A percentile compares a stretch with the other conserved stretches of the same genome.
Evolutionary conservation across 2,329 filamentous ascomycete species (phyloP).

Genomic region (Cladobotryum mycophilum): DNA sequence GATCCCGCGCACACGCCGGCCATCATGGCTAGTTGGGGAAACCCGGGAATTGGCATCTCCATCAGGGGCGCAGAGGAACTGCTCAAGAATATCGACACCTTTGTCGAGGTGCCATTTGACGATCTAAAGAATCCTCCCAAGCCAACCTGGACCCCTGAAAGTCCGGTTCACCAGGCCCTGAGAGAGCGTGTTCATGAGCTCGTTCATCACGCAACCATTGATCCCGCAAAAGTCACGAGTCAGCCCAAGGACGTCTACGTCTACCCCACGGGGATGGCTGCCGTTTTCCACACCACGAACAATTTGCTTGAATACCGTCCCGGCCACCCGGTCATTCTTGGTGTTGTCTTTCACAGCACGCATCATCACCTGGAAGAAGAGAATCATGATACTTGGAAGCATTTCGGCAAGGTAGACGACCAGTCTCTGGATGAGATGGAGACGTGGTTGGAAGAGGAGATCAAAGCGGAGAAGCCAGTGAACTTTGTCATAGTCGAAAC

Average conservation of each 20-base stretch:
- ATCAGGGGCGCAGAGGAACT: conserved; percentile 40
- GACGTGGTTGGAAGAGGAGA: conserved; percentile 35
- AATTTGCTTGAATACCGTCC: conserved; percentile 30
- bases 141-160: conserved; percentile 35
- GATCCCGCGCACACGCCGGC: conserved; percentile 29
- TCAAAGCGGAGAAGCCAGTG: conserved; percentile 31
- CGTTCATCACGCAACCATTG: conserved; percentile 34
- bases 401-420: conserved; percentile 39
- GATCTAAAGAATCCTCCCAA: conserved; percentile 18
- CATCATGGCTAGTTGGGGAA: conserved; percentile 39
- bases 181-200: conserved; percentile 36
- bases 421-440: conserved; percentile 40
- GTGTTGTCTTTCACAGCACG: conserved; percentile 46
- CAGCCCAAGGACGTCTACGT: conserved; percentile 40
- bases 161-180: conserved; percentile 31
- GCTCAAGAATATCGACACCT: conserved; percentile 28
- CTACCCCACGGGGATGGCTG: conserved; percentile 49
- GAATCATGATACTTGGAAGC: conserved; percentile 36
- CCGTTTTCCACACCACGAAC: conserved; percentile 39
- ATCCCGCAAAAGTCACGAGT: conserved; percentile 21
- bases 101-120: conserved; percentile 28
- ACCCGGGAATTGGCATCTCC: conserved; percentile 40
- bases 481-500: conserved; percentile 44
- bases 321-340: conserved; percentile 37
- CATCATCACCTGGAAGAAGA: conserved; percentile 42